Evolutionary conservation across 2,329 filamentous ascomycete species (phyloP).

Genomic region (Pyrenophora graminea): DNA sequence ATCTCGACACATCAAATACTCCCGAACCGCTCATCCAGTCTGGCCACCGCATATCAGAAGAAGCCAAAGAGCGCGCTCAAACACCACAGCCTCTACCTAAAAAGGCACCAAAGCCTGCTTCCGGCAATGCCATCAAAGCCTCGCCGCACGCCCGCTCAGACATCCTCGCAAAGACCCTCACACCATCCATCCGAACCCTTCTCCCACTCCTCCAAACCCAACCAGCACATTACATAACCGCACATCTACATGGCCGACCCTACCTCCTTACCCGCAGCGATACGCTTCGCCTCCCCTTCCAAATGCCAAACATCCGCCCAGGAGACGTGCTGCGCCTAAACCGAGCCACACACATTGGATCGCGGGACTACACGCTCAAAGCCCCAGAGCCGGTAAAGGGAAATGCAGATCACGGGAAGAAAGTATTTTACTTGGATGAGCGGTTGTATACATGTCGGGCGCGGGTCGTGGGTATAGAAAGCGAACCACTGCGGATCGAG

Average conservation of each 20-base stretch:
- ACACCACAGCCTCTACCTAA: conserved; percentile 20
- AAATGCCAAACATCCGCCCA: conserved; percentile 58
- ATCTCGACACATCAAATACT: conserved; percentile 44
- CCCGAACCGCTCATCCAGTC: conserved; percentile 54
- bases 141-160: conserved; percentile 30
- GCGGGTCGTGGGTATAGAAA: conserved; percentile 81
- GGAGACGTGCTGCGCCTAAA: conserved; percentile 89
- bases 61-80: conserved; percentile 29
- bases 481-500: conserved; percentile 61
- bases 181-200: conserved; percentile 62
- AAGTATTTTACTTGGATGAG: conserved; percentile 72
- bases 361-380: conserved; percentile 86
- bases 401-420: conserved; percentile 38
- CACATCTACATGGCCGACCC: conserved; percentile 77
- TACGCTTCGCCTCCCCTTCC: conserved; percentile 55
- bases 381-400: conserved; percentile 43
- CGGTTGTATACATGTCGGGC: conserved; percentile 83
- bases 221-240: conserved; percentile 75
- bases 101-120: conserved; percentile 17
- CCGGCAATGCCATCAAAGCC: conserved; percentile 9
- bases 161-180: conserved; percentile 48
- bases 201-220: conserved; percentile 75
- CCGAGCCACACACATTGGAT: conserved; percentile 80
- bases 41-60: conserved; percentile 44
- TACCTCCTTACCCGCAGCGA: conserved; percentile 73